phyloP scores from a whole-genome alignment of 768 basidiomycete species.

The Suillus americanus region DNA sequence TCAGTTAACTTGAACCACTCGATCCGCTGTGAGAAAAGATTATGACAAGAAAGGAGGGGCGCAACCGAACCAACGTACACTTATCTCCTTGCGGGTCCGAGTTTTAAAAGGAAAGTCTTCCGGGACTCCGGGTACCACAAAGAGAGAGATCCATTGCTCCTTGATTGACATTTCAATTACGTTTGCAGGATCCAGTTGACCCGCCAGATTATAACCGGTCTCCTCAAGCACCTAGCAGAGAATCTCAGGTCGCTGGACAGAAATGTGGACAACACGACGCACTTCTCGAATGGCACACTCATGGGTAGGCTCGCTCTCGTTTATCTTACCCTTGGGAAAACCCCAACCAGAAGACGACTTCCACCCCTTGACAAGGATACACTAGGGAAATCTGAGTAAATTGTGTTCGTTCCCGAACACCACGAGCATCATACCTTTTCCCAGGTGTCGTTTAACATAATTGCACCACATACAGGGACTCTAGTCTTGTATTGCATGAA shows the following conservation, averaged over 20 bases:
- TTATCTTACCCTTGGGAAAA: slow-evolving; percentile 99
- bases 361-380: slow-evolving; percentile 98
- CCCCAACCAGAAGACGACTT: slow-evolving; percentile 96
- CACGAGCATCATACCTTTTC: slow-evolving; percentile 71
- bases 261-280: slow-evolving; percentile 19
- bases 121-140: slow-evolving; percentile 83
- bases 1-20: slow-evolving; percentile 92
- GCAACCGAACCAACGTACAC: slow-evolving; percentile 51
- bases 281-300: slow-evolving; percentile 94
- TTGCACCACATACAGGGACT: slow-evolving; percentile 97
- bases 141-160: slow-evolving; percentile 90
- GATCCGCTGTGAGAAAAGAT: slow-evolving; percentile 70
- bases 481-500: slow-evolving; percentile 97
- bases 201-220: slow-evolving; percentile 88
- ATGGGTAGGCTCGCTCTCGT: slow-evolving; percentile 82
- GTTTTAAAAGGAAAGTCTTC: slow-evolving; percentile 91
- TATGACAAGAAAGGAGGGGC: slow-evolving; percentile 15
- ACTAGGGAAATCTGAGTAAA: slow-evolving; percentile 45
- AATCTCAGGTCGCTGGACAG: slow-evolving; percentile 12
- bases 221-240: slow-evolving; percentile 86
- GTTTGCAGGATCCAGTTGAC: slow-evolving; percentile 61
- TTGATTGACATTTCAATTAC: slow-evolving; percentile 85
- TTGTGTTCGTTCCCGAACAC: slow-evolving; percentile 11
- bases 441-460: slow-evolving; percentile 89
- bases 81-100: slow-evolving; percentile 96